Percentiles rank a stretch among this genome's conserved stretches.
Conservation (phyloP, 768 basidiomycete species). For the Boletus tylopilopsis region DNA sequence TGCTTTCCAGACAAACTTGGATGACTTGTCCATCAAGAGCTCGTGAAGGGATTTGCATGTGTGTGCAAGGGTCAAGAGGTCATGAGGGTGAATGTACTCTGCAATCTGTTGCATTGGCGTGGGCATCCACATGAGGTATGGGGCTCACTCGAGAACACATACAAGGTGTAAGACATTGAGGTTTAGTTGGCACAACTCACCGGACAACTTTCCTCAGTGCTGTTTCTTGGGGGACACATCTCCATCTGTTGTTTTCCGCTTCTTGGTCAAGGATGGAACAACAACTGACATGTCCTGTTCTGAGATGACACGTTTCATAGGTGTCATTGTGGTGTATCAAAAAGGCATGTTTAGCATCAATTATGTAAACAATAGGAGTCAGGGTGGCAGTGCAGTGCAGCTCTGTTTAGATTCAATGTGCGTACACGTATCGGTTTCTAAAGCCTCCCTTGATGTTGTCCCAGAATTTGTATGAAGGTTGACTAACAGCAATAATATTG, state of each 20-base stretch:
- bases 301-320: not conserved
- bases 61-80: constrained; percentile 2
- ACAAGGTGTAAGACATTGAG: not conserved
- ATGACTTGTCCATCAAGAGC: constrained; percentile 29
- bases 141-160: not conserved
- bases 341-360: no score
- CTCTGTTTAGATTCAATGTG: no score
- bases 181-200: not conserved
- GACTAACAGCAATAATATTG: no score
- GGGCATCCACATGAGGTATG: not conserved
- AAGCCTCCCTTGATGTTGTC: no score
- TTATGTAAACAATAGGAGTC: no score
- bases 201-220: not conserved
- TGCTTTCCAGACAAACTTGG: constrained; percentile 27
- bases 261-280: not conserved
- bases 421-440: no score
- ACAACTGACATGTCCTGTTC: not conserved
- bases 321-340: no score
- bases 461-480: no score
- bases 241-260: not conserved
- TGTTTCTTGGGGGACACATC: not conserved
- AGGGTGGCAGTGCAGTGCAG: no score
- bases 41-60: constrained; percentile 3
- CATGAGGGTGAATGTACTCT: not conserved
- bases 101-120: not conserved